Evolutionary conservation across 495 filamentous ascomycete species (phyloP), one percentile per base, ranked within the genome.

Genomic region (Schizothecium vesticola): DNA sequence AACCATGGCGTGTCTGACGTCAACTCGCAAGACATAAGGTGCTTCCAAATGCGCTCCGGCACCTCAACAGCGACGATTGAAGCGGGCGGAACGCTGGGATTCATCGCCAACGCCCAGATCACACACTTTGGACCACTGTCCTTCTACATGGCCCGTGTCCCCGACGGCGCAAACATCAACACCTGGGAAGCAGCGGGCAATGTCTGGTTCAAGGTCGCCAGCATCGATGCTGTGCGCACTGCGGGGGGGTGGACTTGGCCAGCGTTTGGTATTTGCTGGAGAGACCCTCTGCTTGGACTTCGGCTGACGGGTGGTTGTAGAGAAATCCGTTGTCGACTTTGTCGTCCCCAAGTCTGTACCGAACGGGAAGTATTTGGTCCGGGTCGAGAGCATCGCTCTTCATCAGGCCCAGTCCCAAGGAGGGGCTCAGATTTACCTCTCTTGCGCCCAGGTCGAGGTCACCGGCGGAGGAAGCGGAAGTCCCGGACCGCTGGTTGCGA

Each of bases 91-190:
- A 75, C 67, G n/a, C 71, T 85, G 0, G 78, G 80, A 29, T 84
- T 84, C 71, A 78, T 77, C 29, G 80, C 81, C 63, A 72, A 77
- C 63, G 68, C 75, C 0, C 74, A 71, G n/a, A 76, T 84, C 21
- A 77, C 74, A 21, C 82, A 85, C 70, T 80, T 79, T 56, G 82
- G 83, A 8, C 82, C 83, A 4, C 75, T 84, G 64, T 76, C 75
- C 70, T 82, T 80, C 65, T 83, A 84, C 74, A 83, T 85, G 80
- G 83, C 82, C 6, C 74, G 76, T 23, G 82, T 81, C 1, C 83
- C 83, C 43, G 79, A 79, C 11, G 63, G 66, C 21, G 72, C 70
- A 13, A 74, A 80, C 57, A 71, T 81, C 70, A 78, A 80, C 68
- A 77, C 75, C 11, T 85, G 80, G 79, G 82, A 85, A n/a, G 76